Conservation (phyloP, 371 early-diverging fungal species). For the Lichtheimia corymbifera region DNA sequence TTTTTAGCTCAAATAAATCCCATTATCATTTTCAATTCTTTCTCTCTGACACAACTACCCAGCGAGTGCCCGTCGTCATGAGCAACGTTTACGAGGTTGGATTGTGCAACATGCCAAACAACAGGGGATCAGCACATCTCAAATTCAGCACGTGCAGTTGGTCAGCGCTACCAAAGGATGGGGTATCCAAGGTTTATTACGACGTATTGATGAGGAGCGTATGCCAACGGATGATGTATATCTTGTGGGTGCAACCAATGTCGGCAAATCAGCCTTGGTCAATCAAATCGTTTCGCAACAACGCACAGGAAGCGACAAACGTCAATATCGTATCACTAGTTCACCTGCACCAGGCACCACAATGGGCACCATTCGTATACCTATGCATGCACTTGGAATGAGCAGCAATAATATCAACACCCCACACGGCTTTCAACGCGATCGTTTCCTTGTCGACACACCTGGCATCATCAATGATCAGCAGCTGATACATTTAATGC, state of each 20-base stretch:
- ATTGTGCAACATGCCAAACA: constrained; percentile 47
- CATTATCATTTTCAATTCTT: constrained; percentile 13
- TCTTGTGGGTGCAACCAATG: constrained; percentile 71
- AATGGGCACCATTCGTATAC: constrained; percentile 64
- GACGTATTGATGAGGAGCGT: constrained; percentile 43
- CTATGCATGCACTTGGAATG: constrained; percentile 52
- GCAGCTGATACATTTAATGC: constrained; percentile 46
- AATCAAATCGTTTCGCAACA: constrained; percentile 57
- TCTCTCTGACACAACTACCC: constrained; percentile 57
- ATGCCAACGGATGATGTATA: constrained; percentile 65
- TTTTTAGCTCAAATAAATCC: no score
- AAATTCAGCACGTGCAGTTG: constrained; percentile 49
- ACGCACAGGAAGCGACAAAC: constrained; percentile 12
- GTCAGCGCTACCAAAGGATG: constrained; percentile 68
- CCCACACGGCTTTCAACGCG: constrained; percentile 35
- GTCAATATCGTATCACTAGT: constrained; percentile 55
- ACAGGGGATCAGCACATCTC: constrained; percentile 37
- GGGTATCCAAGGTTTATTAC: constrained; percentile 54
- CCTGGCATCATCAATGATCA: constrained; percentile 68
- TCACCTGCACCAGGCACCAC: constrained; percentile 73
- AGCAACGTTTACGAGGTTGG: constrained; percentile 60
- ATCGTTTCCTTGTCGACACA: constrained; percentile 64
- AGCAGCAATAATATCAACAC: constrained; percentile 11
- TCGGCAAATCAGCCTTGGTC: constrained; percentile 72
- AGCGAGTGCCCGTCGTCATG: constrained; percentile 39